A percentile compares a stretch with the other conserved stretches of the same genome.
These are phyloP conservation scores for Porpolomopsis calyptriformis DNA, from an alignment of 768 basidiomycete genomes.

Conservation along the genomic window DNA sequence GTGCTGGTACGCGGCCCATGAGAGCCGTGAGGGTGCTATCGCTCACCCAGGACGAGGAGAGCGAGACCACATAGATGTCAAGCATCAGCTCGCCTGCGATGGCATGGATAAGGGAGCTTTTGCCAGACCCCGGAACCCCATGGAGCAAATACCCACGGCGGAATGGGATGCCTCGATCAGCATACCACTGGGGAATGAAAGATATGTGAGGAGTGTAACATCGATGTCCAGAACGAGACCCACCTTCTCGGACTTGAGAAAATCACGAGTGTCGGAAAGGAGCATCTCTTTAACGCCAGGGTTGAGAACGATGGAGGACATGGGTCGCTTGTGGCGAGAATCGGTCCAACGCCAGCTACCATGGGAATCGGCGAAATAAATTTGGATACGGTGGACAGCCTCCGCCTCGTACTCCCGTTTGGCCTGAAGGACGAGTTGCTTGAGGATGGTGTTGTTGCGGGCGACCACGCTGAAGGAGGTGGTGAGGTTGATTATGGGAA, in stretches of 20 bases:
- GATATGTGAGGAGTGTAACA: too few relatives aligned
- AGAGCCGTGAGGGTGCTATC: constrained; percentile 78
- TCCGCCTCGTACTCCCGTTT: constrained; percentile 85
- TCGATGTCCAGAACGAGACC: too few relatives aligned
- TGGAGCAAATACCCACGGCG: constrained; percentile 79
- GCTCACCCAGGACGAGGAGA: constrained; percentile 80
- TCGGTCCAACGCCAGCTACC: constrained; percentile 85
- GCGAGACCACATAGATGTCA: constrained; percentile 84
- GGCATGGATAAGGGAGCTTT: constrained; percentile 77
- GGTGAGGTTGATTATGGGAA: constrained; percentile 1
- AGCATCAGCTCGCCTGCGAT: constrained; percentile 83
- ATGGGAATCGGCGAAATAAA: constrained; percentile 83
- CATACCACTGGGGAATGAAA: constrained; percentile 83
- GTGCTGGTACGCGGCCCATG: constrained; percentile 78
- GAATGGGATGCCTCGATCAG: constrained; percentile 88
- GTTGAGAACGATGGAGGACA: constrained; percentile 78
- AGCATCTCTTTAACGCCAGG: constrained; percentile 88
- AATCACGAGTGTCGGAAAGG: constrained; percentile 70
- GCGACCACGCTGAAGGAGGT: constrained; percentile 56
- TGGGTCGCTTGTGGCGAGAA: constrained; percentile 79
- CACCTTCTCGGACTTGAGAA: constrained; percentile 75
- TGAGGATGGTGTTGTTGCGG: constrained; percentile 71
- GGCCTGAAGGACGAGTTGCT: constrained; percentile 83
- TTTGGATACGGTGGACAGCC: constrained; percentile 76
- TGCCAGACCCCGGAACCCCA: constrained; percentile 79